A percentile compares a stretch with the other conserved stretches of the same genome.
These are phyloP conservation scores for Psidium friedrichsthalianum DNA, from an alignment of 345 rosid species.

Conservation along the genomic window DNA sequence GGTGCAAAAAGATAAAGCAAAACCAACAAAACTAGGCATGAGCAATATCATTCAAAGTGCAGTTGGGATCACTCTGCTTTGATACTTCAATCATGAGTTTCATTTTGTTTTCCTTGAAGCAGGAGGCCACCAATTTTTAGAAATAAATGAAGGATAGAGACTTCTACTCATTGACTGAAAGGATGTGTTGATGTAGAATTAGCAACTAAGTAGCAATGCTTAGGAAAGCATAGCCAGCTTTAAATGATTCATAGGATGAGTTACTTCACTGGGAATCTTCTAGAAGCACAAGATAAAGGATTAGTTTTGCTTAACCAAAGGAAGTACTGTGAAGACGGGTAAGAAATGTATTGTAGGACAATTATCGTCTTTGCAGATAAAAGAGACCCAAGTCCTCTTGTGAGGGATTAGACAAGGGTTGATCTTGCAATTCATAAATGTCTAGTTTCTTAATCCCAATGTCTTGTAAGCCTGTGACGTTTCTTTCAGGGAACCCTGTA, in stretches of 20 bases:
- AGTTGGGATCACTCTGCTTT: not conserved
- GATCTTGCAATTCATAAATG: not conserved
- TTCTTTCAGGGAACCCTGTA: not conserved
- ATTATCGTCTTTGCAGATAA: not conserved
- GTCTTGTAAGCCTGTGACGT: not conserved
- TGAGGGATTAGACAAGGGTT: not conserved
- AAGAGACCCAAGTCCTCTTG: not conserved
- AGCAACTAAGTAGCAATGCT: not conserved
- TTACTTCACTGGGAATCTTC: not conserved
- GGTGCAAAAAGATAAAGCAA: constrained; percentile 27
- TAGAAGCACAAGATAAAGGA: not conserved
- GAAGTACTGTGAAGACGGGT: not conserved
- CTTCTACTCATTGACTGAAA: not conserved
- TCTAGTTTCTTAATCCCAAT: not conserved
- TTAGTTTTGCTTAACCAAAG: not conserved
- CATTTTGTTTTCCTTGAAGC: not conserved
- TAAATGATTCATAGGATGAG: not conserved
- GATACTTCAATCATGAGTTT: not conserved
- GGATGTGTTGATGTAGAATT: not conserved
- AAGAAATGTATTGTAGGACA: not conserved
- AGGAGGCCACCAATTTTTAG: not conserved
- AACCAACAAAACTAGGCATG: constrained; percentile 18
- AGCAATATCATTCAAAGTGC: not conserved
- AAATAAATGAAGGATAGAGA: not conserved
- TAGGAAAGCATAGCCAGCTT: not conserved